A percentile compares a stretch with the other conserved stretches of the same genome.
Conservation (phyloP, 129 eudicot genomes). For the Chrysanthemum makinoi region DNA sequence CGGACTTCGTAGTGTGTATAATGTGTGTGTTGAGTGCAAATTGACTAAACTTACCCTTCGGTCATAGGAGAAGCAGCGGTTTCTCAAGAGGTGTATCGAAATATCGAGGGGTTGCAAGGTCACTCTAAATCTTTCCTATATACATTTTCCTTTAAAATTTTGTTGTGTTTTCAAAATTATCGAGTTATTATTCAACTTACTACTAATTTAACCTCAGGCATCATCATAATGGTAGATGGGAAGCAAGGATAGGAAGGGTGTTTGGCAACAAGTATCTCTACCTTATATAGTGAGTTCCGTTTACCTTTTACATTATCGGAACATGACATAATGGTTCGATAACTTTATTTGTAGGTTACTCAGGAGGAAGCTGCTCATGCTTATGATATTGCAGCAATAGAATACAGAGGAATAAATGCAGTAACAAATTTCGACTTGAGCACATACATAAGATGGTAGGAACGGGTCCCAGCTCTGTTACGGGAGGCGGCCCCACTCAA, state of each 20-base stretch:
- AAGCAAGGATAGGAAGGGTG: conserved; percentile 90
- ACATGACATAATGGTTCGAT: neutral
- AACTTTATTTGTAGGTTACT: conserved; percentile 46
- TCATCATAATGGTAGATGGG: conserved; percentile 90
- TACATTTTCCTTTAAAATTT: neutral
- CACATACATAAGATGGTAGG: conserved; percentile 72
- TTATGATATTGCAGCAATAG: conserved; percentile 76
- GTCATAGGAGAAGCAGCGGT: conserved; percentile 73
- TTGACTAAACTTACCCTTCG: conserved; percentile 14
- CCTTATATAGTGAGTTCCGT: conserved; percentile 53
- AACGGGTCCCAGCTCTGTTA: conserved; percentile 38
- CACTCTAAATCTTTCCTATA: neutral
- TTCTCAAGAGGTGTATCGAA: conserved; percentile 87
- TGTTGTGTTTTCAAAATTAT: neutral
- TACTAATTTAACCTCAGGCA: conserved; percentile 44
- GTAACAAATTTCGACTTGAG: conserved; percentile 78
- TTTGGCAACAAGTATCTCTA: conserved; percentile 80
- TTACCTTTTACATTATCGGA: conserved; percentile 11
- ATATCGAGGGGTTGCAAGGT: conserved; percentile 94
- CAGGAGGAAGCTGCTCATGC: conserved; percentile 89
- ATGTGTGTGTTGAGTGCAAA: neutral
- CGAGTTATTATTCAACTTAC: neutral
- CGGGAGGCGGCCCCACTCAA: conserved; percentile 23
- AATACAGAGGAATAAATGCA: conserved; percentile 69
- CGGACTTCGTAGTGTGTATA: no score